Base-by-base conservation (phyloP, 2,329 filamentous ascomycete species). In the Myriosclerotinia duriaeana region DNA sequence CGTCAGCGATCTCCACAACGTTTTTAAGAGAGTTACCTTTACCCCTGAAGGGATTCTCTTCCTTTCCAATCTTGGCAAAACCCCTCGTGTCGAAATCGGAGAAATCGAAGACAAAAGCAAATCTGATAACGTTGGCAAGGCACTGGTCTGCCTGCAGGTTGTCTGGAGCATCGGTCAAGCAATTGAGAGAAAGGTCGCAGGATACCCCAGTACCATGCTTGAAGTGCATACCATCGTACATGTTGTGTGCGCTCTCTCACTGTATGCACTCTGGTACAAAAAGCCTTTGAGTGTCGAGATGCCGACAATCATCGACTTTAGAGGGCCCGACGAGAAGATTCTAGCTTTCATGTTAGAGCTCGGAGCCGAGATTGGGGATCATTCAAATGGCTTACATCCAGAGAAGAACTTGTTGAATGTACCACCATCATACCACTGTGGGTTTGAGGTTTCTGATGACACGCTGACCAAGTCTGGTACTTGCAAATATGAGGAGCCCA, bases 201-300 rank as follows among this genome's bases (percentile, higher is more conserved):
- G 53, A 3, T 68, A 66, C 61, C 68, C 68, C 26, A 53, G 68
- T 8, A 68, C 63, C 12, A 34, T 68, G n/a, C 68, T 70, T 2
- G 69, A 70, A 36, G 54, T 75, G 22, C 71, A 76, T 58, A 74
- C 72, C 1, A 40, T 74, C 3, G 67, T 70, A 11, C 74, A 76
- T 60, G 71, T 60, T 12, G n/a, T 71, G 1, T 70, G 67, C 40
- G 67, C 65, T 1, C 15, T 71, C 0, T 5, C 66, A 5, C 66
- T 69, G 52, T 71, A 71, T 30, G 36, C n/a, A 1, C 9, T 71
- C 1, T 69, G 68, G 70, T 36, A 54, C 30, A 48, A 64, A 1
- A 71, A 69, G 22, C 67, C 69, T 20, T n/a, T 67, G 8, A 65
- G 67, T 36, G 55, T 67, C 4, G 46, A 52, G 12, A 42, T 62